Conservation (phyloP, 2,329 filamentous ascomycete genomes). For the Pleoardoris graminearum region DNA sequence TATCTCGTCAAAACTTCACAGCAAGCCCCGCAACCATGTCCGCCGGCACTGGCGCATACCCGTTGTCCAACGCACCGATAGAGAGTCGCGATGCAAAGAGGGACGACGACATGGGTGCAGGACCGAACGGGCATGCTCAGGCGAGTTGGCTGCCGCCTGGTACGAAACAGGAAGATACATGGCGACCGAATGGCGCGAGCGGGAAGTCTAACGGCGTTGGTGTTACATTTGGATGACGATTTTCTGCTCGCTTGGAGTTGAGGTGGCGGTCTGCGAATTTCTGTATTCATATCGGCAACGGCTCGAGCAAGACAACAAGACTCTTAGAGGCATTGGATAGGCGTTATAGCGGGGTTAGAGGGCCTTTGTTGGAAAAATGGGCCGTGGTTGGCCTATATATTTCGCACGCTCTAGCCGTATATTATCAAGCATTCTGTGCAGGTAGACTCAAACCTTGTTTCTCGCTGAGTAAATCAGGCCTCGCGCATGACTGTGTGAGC, state of each 20-base stretch:
- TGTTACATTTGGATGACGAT: constrained; percentile 25
- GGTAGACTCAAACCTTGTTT: too few species aligned
- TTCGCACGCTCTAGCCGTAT: neutral
- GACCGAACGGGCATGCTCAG: constrained; percentile 46
- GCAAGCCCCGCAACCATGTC: constrained; percentile 46
- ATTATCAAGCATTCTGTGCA: neutral
- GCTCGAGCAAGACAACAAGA: constrained; percentile 1
- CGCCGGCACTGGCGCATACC: constrained; percentile 40
- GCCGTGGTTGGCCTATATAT: neutral
- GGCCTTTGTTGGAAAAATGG: neutral
- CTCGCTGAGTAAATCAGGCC: too few species aligned
- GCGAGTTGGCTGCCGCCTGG: constrained; percentile 71
- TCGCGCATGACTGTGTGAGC: too few species aligned
- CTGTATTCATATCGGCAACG: constrained; percentile 5
- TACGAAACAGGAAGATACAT: constrained; percentile 85
- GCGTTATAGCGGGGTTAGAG: constrained; percentile 4
- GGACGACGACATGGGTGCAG: constrained; percentile 56
- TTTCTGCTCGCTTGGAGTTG: neutral
- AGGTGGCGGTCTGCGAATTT: neutral
- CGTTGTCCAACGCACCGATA: constrained; percentile 24
- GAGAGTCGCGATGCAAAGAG: constrained; percentile 57
- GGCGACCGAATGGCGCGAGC: constrained; percentile 52
- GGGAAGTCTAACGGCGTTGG: constrained; percentile 28
- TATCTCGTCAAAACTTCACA: constrained; percentile 39
- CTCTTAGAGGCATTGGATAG: constrained; percentile 6